Evolutionary conservation across 257 asterid genomes (phyloP), one percentile per base, ranked within the genome.

Genomic region (Orobanche coerulescens): DNA sequence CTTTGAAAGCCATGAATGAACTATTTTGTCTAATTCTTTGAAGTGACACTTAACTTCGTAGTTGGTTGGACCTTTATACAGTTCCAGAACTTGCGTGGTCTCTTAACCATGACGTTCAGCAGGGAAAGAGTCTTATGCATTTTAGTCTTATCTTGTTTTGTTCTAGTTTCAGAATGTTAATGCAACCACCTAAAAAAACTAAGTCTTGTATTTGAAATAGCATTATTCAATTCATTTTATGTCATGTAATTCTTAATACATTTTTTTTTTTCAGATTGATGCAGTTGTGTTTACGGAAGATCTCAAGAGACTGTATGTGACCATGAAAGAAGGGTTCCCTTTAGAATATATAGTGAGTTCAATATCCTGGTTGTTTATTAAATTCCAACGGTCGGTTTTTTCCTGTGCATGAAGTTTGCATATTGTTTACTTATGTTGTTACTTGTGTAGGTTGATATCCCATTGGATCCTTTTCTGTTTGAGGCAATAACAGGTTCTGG

Each of bases 311-410:
- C 60, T 93, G 77, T 93, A 81, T 46, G 80, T 84, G 65, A 88
- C 95, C 75, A 88, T 93, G 98, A 88, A 86, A 64, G 98, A 93
- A 86, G 98, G 98, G 18, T 93, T 93, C 75, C 98, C 98, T 9
- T 75, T 88, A 54, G 98, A 93, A 74, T 92, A 86, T 73, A 73
- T 64, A 58, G 98, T 92, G 84, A 87, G 98, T 77, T 53, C 64
- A 63, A 47, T 68, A 40, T 40, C 40, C 50, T 58, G 66, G 42
- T 49, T 72, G 59, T 61, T 25, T 6, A 4, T 47, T 47, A 43
- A 2, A 30, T 53, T 30, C 20, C 15, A 59, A 34, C 14, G 18
- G 57, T 55, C 36, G 51, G 39, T 62, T 70, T 69, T 51, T 47
- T n/a, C n/a, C 13, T 20, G 28, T 47, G 2, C 67, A 62, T 42